Percentiles rank a stretch among this genome's conserved stretches.
Evolutionary conservation across 805 yeast genomes (phyloP).

Genomic region (Saccharomycopsis fibuligera): DNA sequence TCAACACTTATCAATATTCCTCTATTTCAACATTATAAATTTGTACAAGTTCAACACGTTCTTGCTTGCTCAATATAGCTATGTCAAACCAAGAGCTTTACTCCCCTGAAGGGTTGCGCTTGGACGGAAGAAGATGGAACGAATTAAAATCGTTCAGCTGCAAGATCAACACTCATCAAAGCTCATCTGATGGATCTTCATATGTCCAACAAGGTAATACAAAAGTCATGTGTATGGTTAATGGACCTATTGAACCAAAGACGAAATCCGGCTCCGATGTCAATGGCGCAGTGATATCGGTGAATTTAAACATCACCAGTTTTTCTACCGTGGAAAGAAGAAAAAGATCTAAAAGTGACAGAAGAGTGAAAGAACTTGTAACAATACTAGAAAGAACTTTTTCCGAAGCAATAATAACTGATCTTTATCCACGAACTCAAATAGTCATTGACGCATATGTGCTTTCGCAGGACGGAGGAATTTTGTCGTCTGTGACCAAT

Average conservation of each 20-base stretch:
- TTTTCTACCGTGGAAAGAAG: conserved; percentile 65
- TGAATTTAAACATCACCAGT: conserved; percentile 58
- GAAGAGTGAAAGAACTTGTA: conserved; percentile 60
- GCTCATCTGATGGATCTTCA: conserved; percentile 86
- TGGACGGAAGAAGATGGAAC: conserved; percentile 94
- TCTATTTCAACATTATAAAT: too few species aligned
- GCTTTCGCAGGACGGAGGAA: conserved; percentile 84
- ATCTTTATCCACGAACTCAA: conserved; percentile 75
- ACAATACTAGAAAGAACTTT: conserved; percentile 65
- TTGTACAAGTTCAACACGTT: too few species aligned
- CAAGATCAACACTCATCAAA: conserved; percentile 81
- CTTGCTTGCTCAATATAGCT: too few species aligned
- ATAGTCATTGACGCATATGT: conserved; percentile 74
- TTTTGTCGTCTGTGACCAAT: conserved; percentile 72
- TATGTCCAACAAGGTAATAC: conserved; percentile 90
- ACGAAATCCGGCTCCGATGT: conserved; percentile 44
- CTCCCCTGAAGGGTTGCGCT: conserved; percentile 90
- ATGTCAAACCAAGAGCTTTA: too few species aligned
- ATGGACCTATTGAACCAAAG: conserved; percentile 88
- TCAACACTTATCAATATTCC: too few species aligned
- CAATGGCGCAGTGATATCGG: conserved; percentile 45
- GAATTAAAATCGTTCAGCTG: conserved; percentile 81
- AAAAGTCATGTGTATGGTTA: conserved; percentile 75
- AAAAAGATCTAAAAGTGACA: conserved; percentile 62
- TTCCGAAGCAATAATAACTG: conserved; percentile 64